These are phyloP conservation scores for Pleurotus pulmonarius DNA, from an alignment of 768 basidiomycete species.

Conservation along the genomic window DNA sequence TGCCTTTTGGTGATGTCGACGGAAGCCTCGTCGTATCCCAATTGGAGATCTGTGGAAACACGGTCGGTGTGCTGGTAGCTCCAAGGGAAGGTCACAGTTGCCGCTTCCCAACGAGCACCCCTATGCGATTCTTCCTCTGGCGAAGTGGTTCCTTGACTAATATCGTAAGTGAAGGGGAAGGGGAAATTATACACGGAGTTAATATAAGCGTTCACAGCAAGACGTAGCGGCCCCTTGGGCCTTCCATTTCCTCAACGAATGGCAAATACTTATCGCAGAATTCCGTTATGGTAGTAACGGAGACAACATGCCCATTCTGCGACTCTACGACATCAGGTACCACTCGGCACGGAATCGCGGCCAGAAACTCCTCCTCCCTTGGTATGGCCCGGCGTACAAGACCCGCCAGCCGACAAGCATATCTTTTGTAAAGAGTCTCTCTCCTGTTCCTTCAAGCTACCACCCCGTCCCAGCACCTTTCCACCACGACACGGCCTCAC, in stretches of 20 bases:
- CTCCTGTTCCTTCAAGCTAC: neutral
- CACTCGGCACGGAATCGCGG: neutral
- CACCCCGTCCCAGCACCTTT: neutral
- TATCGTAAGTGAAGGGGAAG: neutral
- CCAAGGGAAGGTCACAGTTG: neutral
- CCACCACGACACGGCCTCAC: neutral
- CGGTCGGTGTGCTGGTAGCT: constrained; percentile 1
- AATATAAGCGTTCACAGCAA: neutral
- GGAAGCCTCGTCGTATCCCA: neutral
- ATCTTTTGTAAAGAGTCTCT: constrained; percentile 2
- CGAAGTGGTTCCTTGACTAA: constrained; percentile 1
- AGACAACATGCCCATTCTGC: constrained; percentile 2
- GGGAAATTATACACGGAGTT: neutral
- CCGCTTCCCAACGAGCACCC: constrained; percentile 5
- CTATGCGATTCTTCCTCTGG: constrained; percentile 4
- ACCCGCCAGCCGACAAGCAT: neutral
- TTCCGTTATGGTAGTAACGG: neutral
- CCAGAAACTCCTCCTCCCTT: constrained; percentile 1
- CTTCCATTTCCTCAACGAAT: constrained; percentile 4
- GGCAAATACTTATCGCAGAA: constrained; percentile 2
- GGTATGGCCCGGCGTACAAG: constrained; percentile 5
- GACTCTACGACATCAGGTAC: neutral
- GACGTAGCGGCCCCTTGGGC: constrained; percentile 2
- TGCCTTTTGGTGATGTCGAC: constrained; percentile 3
- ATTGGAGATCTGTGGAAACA: constrained; percentile 3